Evolutionary conservation across 345 rosid genomes (phyloP).

Genomic region (Lepidium didymum): DNA sequence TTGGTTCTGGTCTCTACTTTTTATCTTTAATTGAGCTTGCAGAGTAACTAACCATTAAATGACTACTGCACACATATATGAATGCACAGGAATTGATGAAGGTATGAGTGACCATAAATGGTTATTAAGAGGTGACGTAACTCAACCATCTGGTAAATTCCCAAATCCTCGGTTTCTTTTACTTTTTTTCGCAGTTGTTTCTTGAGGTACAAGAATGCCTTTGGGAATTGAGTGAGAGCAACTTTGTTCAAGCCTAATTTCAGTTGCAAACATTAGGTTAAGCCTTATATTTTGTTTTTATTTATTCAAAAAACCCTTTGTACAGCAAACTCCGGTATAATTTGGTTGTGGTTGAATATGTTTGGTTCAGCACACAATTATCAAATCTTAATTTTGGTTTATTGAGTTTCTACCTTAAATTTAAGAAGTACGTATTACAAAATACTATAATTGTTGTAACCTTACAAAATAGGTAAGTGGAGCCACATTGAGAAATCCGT

Average conservation of each 20-base stretch:
- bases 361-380: neutral
- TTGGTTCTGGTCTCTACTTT: neutral
- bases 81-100: constrained; percentile 25
- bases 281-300: neutral
- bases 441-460: no score
- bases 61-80: neutral
- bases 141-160: constrained; percentile 7
- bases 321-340: constrained; percentile 1
- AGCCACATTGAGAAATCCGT: constrained; percentile 12
- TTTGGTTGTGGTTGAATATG: neutral
- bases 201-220: constrained; percentile 6
- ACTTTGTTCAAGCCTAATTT: neutral
- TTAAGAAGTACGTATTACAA: neutral
- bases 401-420: neutral
- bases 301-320: neutral
- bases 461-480: neutral
- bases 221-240: neutral
- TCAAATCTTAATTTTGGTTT: neutral
- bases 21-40: neutral
- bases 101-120: neutral
- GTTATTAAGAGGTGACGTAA: neutral
- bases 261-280: neutral
- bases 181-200: neutral
- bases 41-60: no score
- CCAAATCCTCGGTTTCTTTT: neutral